Evolutionary conservation across 768 basidiomycete species (phyloP).

Genomic region (Mycena sanguinolenta): DNA sequence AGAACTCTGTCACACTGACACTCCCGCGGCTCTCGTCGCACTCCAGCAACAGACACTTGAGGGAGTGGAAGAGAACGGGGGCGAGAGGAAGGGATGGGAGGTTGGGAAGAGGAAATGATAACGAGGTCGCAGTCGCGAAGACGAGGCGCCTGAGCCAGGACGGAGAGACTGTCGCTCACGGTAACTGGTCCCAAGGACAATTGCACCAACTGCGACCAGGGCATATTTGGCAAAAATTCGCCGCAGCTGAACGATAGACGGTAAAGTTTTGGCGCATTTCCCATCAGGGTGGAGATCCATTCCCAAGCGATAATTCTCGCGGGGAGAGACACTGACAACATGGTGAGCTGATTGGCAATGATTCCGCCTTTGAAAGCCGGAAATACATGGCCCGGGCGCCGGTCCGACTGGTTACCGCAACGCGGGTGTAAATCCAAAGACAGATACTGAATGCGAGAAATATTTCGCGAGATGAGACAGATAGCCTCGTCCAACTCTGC

Average conservation of each 20-base stretch:
- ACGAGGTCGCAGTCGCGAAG: constrained; percentile 1
- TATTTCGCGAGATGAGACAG: neutral
- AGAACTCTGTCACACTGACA: neutral
- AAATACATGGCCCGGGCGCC: neutral
- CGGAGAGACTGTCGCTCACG: neutral
- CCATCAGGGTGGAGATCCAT: constrained; percentile 8
- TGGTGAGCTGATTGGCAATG: neutral
- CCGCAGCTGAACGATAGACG: neutral
- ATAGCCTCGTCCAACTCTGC: constrained; percentile 11
- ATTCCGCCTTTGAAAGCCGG: neutral
- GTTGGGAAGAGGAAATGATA: neutral
- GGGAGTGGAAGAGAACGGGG: neutral
- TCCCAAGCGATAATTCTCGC: constrained; percentile 11
- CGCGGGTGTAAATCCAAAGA: neutral
- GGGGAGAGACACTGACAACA: neutral
- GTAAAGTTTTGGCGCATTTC: constrained; percentile 4
- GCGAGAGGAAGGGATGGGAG: neutral
- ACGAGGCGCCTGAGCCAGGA: neutral
- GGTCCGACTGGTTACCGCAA: neutral
- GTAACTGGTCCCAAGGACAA: neutral
- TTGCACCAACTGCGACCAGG: constrained; percentile 8
- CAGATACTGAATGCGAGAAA: constrained; percentile 6
- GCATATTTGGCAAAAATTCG: neutral
- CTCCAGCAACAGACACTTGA: constrained; percentile 9
- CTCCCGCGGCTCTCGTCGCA: neutral